phyloP scores from a whole-genome alignment of 2,329 filamentous ascomycete genomes.

The Diaporthe sp. region DNA sequence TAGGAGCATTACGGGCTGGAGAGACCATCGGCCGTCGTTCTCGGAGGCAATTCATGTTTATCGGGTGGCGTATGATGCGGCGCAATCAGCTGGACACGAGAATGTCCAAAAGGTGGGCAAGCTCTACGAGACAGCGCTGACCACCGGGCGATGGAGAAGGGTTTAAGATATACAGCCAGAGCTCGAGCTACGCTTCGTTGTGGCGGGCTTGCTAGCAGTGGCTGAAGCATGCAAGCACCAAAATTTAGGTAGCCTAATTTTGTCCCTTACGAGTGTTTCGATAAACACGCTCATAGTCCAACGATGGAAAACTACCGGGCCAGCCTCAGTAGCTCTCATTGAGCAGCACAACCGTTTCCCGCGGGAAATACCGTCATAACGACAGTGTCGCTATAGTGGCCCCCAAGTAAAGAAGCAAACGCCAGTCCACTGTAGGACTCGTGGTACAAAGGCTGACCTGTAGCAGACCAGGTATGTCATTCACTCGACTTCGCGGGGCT shows the following conservation, averaged over 20 bases:
- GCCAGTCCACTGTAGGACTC: not conserved
- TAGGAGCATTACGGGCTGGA: conserved; percentile 57
- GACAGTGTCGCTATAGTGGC: not conserved
- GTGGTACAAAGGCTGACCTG: not conserved
- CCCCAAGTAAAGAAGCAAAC: no score
- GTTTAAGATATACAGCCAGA: not conserved
- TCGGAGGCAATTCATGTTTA: conserved; percentile 54
- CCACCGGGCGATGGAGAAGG: not conserved
- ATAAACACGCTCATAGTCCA: not conserved
- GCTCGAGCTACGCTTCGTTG: not conserved
- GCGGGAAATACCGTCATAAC: no score
- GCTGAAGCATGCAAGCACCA: not conserved
- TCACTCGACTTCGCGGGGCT: not conserved
- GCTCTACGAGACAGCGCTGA: not conserved
- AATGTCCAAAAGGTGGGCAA: conserved; percentile 33
- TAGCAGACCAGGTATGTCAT: not conserved
- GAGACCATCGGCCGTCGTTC: conserved; percentile 54
- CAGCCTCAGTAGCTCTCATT: not conserved
- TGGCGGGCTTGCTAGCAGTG: not conserved
- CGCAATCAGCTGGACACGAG: conserved; percentile 23
- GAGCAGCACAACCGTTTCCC: not conserved
- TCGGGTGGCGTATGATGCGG: conserved; percentile 56
- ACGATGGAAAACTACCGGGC: not conserved
- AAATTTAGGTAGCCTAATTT: not conserved
- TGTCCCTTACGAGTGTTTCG: not conserved